Evolutionary conservation across 2,329 filamentous ascomycete genomes (phyloP).

Genomic region (Fusarium brevicatenulatum): DNA sequence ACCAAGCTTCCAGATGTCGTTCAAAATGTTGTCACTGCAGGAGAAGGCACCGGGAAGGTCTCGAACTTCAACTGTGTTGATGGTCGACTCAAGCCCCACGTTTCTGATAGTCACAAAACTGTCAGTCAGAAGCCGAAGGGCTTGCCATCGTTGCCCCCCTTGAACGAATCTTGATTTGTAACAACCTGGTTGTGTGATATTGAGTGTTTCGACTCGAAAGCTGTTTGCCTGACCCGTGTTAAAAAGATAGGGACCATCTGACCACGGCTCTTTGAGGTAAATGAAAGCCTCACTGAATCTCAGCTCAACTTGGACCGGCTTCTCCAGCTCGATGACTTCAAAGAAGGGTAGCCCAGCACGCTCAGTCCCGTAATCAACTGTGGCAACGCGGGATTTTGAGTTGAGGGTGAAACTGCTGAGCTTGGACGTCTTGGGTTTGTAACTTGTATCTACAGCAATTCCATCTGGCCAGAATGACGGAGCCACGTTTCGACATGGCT

Average conservation of each 20-base stretch:
- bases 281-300: background rate
- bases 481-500: background rate
- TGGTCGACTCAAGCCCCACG: background rate
- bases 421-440: conserved; percentile 14
- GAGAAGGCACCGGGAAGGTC: background rate
- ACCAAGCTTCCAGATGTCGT: conserved; percentile 5
- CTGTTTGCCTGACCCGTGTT: conserved; percentile 1
- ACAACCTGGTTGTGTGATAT: conserved; percentile 1
- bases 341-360: conserved; percentile 3
- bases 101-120: background rate
- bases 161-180: conserved; percentile 4
- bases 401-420: background rate
- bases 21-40: conserved; percentile 1
- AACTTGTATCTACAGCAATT: background rate
- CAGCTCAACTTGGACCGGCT: background rate
- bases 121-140: background rate
- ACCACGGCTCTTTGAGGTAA: background rate
- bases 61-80: background rate
- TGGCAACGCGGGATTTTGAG: background rate
- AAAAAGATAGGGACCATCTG: conserved; percentile 4
- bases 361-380: conserved; percentile 4
- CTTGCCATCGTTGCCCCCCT: conserved; percentile 7
- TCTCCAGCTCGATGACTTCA: background rate
- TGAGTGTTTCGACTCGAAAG: conserved; percentile 11
- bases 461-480: background rate